Conservation (phyloP, 2,329 filamentous ascomycete genomes). For the Zopfia rhizophila region DNA sequence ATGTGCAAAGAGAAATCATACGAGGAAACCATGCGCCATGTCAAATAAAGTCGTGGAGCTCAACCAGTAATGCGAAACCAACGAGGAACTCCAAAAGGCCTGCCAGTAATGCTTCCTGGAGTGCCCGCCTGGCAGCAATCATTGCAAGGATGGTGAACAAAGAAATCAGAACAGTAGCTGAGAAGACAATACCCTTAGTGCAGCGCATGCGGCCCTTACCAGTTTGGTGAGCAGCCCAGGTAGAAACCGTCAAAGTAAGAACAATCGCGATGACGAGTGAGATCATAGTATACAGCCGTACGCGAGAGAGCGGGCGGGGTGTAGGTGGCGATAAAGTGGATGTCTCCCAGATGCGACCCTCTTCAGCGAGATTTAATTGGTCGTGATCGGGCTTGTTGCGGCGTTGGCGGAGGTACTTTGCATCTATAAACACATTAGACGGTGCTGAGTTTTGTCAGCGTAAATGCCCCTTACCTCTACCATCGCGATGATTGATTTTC, state of each 20-base stretch:
- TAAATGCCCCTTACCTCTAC: conserved; percentile 24
- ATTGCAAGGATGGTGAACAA: conserved; percentile 31
- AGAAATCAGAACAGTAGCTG: conserved; percentile 29
- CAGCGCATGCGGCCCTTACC: conserved; percentile 28
- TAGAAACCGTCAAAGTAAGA: conserved; percentile 24
- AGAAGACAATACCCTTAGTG: conserved; percentile 34
- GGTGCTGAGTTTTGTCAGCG: not conserved
- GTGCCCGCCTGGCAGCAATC: conserved; percentile 28
- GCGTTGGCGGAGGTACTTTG: conserved; percentile 27
- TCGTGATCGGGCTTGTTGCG: conserved; percentile 13
- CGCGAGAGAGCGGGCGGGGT: conserved; percentile 16
- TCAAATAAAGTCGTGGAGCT: conserved; percentile 35
- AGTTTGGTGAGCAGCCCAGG: conserved; percentile 24
- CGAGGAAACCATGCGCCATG: not conserved
- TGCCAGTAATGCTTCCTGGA: conserved; percentile 35
- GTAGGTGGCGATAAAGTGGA: not conserved
- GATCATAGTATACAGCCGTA: conserved; percentile 26
- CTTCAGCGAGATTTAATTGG: conserved; percentile 20
- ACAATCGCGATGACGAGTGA: conserved; percentile 20
- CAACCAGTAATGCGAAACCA: conserved; percentile 36
- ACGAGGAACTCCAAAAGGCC: conserved; percentile 32
- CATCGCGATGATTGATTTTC: conserved; percentile 8
- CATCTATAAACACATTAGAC: conserved; percentile 17
- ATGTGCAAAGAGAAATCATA: no score
- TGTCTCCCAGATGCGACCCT: conserved; percentile 14